Evolutionary conservation across 805 yeast species (phyloP), one percentile per base, ranked within the genome.

Genomic region (Saccharomycopsis guyanensis): DNA sequence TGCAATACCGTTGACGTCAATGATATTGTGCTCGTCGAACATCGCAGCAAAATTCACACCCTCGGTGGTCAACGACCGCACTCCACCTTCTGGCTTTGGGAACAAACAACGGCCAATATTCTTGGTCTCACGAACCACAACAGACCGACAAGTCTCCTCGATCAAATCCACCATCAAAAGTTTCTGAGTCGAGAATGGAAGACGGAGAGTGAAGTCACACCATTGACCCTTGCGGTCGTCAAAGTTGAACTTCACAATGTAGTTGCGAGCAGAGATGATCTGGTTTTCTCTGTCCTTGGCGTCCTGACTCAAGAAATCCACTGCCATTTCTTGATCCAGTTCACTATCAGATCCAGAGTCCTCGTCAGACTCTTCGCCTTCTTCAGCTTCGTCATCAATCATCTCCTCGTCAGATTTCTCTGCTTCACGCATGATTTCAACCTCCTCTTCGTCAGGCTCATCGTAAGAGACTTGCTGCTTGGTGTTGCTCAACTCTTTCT

Each of bases 41-140:
- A 93, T 87, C 43, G 96, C 94, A 60, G 73, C 74, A 79, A 93
- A 93, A 69, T 93, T 93, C 43, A 93, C 98, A 68, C 99, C 99
- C 67, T 94, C 99, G 19, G 99, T 91, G 48, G 93, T 84, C 57
- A 94, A 73, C 35, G 75, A 73, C 56, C 96, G 80, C 57, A 76
- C 78, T 40, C 84, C 86, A 56, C 73, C 74, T 57, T 77, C 84
- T 41, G 68, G 68, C 45, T 66, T 67, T 42, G 96, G 95, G 55
- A 82, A 86, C 53, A 91, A 70, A 74, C 97, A 89, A 66, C 98
- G 82, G 24, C 96, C 97, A 59, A 93, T 91, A 46, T 74, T 71
- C 46, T 93, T 83, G 55, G 89, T 82, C 66, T 94, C 96, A 58
- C 97, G 82, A 16, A 93, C 96, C 53, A 93, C 96, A 45, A 87